Evolutionary conservation across 2,329 filamentous ascomycete genomes (phyloP).

Genomic region (Emericellopsis cladophorae): DNA sequence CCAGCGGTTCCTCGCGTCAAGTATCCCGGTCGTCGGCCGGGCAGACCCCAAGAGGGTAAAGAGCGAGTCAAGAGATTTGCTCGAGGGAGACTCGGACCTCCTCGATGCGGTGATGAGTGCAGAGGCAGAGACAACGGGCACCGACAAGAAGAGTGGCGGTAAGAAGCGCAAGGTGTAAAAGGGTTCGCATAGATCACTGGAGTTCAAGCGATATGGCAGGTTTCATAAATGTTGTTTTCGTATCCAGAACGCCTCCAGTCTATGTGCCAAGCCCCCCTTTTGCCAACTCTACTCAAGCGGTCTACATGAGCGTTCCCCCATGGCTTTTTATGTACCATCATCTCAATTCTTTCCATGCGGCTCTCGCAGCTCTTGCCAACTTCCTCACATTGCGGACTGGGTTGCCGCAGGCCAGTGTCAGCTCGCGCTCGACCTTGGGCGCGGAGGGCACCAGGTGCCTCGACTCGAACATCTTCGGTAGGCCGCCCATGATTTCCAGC

Average conservation of each 20-base stretch:
- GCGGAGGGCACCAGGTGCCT: constrained; percentile 29
- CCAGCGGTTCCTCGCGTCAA: constrained; percentile 63
- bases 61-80: constrained; percentile 19
- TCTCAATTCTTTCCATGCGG: constrained; percentile 31
- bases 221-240: neutral
- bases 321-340: constrained; percentile 6
- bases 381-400: constrained; percentile 37
- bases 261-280: neutral
- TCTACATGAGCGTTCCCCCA: too few species aligned
- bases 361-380: constrained; percentile 33
- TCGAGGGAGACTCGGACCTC: constrained; percentile 30
- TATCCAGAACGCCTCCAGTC: neutral
- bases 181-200: too few species aligned
- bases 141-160: constrained; percentile 24
- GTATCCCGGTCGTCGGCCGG: constrained; percentile 51
- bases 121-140: constrained; percentile 16
- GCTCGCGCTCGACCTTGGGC: constrained; percentile 28
- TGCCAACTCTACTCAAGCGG: too few species aligned
- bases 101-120: constrained; percentile 33
- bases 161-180: constrained; percentile 32
- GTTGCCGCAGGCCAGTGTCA: constrained; percentile 40
- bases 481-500: constrained; percentile 30
- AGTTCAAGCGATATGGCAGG: neutral
- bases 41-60: constrained; percentile 49
- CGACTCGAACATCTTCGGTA: constrained; percentile 36